These are phyloP conservation scores for Fallopia convolvulus DNA, from an alignment of 148 eudicot species.

Conservation along the genomic window DNA sequence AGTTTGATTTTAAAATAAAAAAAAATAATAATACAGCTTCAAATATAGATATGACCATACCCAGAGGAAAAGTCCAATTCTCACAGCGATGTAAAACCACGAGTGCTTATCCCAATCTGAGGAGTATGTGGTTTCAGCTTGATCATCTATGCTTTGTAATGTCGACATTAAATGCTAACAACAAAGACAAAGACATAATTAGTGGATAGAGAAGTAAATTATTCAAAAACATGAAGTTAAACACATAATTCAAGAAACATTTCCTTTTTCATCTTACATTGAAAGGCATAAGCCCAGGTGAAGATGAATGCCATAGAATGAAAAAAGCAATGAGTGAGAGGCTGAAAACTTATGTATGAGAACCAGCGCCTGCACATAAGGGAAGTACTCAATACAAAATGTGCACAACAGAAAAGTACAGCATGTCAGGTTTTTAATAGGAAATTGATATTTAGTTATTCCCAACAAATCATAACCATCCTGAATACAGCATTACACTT, in stretches of 20 bases:
- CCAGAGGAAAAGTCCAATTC: constrained; percentile 89
- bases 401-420: not conserved
- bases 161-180: constrained; percentile 27
- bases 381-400: constrained; percentile 9
- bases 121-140: constrained; percentile 21
- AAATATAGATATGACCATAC: constrained; percentile 30
- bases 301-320: constrained; percentile 59
- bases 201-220: not conserved
- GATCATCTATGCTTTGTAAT: constrained; percentile 39
- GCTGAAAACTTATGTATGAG: constrained; percentile 81
- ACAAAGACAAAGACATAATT: not conserved
- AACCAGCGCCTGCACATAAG: constrained; percentile 68
- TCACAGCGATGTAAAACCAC: constrained; percentile 74
- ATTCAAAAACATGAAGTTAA: not conserved
- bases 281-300: constrained; percentile 33
- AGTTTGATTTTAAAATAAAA: constrained; percentile 8
- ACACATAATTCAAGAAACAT: constrained; percentile 5
- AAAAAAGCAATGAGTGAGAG: constrained; percentile 71
- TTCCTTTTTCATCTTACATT: constrained; percentile 40
- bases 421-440: too few species aligned
- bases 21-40: constrained; percentile 10
- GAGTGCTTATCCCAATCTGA: constrained; percentile 54
- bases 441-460: too few species aligned
- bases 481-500: too few species aligned
- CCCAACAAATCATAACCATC: too few species aligned